These are phyloP conservation scores for Canavalia ensiformis DNA, from an alignment of 306 rosid genomes.

Conservation along the genomic window DNA sequence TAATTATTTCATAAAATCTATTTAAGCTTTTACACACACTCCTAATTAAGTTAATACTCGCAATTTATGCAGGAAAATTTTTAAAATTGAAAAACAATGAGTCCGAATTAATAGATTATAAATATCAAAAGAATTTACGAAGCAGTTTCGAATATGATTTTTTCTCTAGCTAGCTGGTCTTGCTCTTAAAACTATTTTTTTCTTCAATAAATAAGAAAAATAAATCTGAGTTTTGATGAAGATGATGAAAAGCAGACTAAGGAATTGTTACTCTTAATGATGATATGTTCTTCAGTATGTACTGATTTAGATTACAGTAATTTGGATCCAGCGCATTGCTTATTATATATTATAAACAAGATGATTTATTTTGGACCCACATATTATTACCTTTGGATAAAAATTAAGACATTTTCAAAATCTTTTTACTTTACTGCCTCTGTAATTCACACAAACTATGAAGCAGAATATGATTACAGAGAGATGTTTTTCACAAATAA, in stretches of 20 bases:
- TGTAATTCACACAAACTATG: background rate
- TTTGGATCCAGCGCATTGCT: slow-evolving; percentile 27
- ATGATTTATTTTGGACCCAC: slow-evolving; percentile 48
- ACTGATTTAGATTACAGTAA: slow-evolving; percentile 1
- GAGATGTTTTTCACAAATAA: background rate
- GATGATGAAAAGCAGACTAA: background rate
- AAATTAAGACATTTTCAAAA: background rate
- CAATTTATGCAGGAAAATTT: background rate
- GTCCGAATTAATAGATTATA: no score
- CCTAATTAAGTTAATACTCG: background rate
- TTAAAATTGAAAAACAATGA: background rate
- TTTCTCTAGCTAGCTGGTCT: background rate
- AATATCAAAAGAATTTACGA: no score
- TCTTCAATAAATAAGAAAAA: no score
- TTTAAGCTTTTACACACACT: background rate
- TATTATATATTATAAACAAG: slow-evolving; percentile 31
- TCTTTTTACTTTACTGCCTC: slow-evolving; percentile 5
- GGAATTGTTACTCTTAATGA: slow-evolving; percentile 1
- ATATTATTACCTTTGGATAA: slow-evolving; percentile 18
- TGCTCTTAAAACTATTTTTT: no score
- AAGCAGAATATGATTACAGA: slow-evolving; percentile 3
- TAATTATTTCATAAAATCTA: background rate
- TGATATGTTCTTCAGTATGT: background rate
- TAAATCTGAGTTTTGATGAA: background rate
- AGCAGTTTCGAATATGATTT: background rate